Percentiles rank a stretch among this genome's conserved stretches.
Evolutionary conservation across 768 basidiomycete species (phyloP).

Genomic region (Tulasnella sp.): DNA sequence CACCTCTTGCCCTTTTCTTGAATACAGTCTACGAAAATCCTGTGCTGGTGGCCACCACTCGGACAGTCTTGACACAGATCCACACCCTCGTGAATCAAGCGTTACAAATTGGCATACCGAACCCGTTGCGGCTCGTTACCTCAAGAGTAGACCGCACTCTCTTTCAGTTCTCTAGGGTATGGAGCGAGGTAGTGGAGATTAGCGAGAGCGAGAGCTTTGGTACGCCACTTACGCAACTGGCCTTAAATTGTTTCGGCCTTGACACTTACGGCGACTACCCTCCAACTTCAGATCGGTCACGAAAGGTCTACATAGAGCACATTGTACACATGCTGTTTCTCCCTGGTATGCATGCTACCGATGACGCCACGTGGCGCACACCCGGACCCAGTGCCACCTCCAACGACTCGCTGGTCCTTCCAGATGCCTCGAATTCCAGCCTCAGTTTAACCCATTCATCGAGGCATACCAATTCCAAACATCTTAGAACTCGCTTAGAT

Average conservation of each 20-base stretch:
- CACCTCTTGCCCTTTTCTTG: neutral
- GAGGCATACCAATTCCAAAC: conserved; percentile 2
- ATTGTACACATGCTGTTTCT: conserved; percentile 67
- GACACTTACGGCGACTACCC: neutral
- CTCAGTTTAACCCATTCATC: neutral
- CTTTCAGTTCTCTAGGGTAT: conserved; percentile 51
- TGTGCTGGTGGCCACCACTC: conserved; percentile 61
- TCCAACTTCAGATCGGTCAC: conserved; percentile 50
- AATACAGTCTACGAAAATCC: conserved; percentile 64
- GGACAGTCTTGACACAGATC: conserved; percentile 61
- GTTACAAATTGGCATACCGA: conserved; percentile 35
- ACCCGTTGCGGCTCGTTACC: conserved; percentile 58
- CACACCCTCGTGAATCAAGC: conserved; percentile 50
- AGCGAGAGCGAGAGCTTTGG: conserved; percentile 75
- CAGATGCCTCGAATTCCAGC: conserved; percentile 15
- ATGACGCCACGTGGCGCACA: conserved; percentile 21
- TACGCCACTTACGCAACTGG: conserved; percentile 28
- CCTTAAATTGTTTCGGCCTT: conserved; percentile 8
- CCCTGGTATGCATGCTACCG: conserved; percentile 49
- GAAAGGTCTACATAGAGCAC: conserved; percentile 66
- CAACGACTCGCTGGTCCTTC: conserved; percentile 21
- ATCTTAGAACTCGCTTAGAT: conserved; percentile 23
- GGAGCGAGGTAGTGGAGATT: conserved; percentile 66
- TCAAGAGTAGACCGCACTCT: conserved; percentile 38
- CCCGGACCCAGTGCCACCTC: conserved; percentile 19